Base-by-base conservation (phyloP, 2,329 filamentous ascomycete genomes). In the Trichoderma sp. region DNA sequence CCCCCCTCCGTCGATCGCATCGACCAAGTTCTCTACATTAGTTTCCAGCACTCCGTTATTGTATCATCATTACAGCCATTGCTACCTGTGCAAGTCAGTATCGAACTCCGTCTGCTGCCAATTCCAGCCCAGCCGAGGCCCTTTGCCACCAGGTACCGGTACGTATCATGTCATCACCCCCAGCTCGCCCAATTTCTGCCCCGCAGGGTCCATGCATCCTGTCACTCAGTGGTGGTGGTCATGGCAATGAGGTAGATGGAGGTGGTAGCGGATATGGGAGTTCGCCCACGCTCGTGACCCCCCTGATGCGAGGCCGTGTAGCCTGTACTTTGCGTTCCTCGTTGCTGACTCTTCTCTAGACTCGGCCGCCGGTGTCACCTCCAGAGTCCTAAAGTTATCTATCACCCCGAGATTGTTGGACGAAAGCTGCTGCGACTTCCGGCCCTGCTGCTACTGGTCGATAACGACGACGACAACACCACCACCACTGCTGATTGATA, bases 201-300 rank as follows among this genome's bases (percentile, higher is more conserved):
- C 64, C 64, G 64, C 64, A 66, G 64, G 64, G 64, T 66, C 64
- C 64, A 66, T 66, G 39, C 64, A 66, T 51, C 37, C 64, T 30
- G 52, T 66, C 34, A 39, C 14, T 30, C 21, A 24, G 37, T 26
- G 13, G 52, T 66, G 63, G 63, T 46, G 61, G 61, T 56, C 61
- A 65, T 65, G 37, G 63, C 14, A 51, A 49, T 56, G 58, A 51
- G 37, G 34, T 56, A 66, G 28, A 58, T 56, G 58, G n/a, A 58
- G 30, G 13, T 59, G 64, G 39, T 66, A 39, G 59, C 64, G 39
- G 63, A 49, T 32, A 66, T 51, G 64, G 64, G 63, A 66, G 39
- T 28, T 59, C 24, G 64, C 64, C 64, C 49, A 54, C 56, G 46
- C 65, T 68, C 65, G 65, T 68, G 65, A 68, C 65, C 65, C 65